Conservation (phyloP, 1,284 basidiomycete species). For the Earliella scabrosa region DNA sequence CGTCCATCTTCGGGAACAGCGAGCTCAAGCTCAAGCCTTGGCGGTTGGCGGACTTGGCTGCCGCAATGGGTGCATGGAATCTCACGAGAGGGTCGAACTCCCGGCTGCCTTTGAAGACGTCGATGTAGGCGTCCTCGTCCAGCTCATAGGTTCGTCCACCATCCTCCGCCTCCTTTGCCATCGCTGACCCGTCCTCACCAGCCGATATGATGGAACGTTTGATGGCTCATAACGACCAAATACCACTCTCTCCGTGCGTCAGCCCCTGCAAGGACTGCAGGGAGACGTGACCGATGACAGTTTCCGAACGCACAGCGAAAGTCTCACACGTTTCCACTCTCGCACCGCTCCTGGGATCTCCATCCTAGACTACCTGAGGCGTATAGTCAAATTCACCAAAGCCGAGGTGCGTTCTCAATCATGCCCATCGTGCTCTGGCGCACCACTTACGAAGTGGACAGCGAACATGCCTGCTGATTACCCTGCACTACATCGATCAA, state of each 20-base stretch:
- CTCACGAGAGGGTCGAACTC: constrained; percentile 73
- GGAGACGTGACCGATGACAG: constrained; percentile 25
- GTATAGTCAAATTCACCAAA: constrained; percentile 92
- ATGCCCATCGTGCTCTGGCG: constrained; percentile 25
- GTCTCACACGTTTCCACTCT: constrained; percentile 93
- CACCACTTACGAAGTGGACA: constrained; percentile 37
- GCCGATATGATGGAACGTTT: constrained; percentile 94
- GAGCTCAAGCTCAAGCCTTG: constrained; percentile 13
- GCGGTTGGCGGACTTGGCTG: constrained; percentile 35
- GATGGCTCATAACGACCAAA: constrained; percentile 92
- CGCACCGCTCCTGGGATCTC: constrained; percentile 84
- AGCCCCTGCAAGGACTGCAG: constrained; percentile 23
- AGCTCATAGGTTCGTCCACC: constrained; percentile 82
- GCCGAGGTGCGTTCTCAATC: constrained; percentile 67
- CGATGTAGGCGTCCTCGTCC: constrained; percentile 78
- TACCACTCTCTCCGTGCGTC: constrained; percentile 81
- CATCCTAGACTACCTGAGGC: constrained; percentile 87
- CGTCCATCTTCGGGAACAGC: constrained; percentile 27
- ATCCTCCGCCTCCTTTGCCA: not conserved
- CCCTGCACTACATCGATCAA: constrained; percentile 93
- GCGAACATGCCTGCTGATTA: constrained; percentile 89
- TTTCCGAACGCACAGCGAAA: constrained; percentile 54
- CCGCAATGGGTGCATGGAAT: constrained; percentile 83
- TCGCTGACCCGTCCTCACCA: constrained; percentile 37
- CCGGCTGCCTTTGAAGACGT: constrained; percentile 78